Evolutionary conservation across 2,329 filamentous ascomycete species (phyloP).

Genomic region (Alternaria longipes): DNA sequence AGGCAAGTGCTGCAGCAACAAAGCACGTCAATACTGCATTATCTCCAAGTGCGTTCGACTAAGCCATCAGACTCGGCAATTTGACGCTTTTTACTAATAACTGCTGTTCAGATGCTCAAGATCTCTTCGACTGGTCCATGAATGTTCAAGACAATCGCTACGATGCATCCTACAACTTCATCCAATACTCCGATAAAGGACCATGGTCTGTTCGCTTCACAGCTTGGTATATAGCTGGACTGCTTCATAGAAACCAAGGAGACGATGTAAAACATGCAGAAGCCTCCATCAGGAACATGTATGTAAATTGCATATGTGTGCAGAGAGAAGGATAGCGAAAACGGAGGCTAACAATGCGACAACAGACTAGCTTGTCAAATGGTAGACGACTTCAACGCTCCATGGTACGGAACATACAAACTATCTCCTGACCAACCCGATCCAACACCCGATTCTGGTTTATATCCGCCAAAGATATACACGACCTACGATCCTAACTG

Average conservation of each 20-base stretch:
- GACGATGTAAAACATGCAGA: conserved; percentile 50
- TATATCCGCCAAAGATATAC: conserved; percentile 47
- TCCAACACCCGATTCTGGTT: conserved; percentile 35
- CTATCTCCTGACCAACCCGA: conserved; percentile 55
- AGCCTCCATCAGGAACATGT: conserved; percentile 48
- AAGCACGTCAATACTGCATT: neutral
- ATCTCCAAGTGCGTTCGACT: neutral
- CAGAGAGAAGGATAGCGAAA: neutral
- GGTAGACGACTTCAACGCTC: conserved; percentile 50
- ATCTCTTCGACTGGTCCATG: conserved; percentile 29
- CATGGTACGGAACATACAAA: conserved; percentile 57
- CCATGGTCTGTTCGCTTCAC: conserved; percentile 57
- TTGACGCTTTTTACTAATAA: neutral
- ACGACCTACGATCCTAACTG: conserved; percentile 44
- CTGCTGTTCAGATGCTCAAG: conserved; percentile 11
- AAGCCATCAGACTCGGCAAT: neutral
- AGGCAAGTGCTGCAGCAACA: neutral
- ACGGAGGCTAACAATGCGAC: neutral
- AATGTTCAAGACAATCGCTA: conserved; percentile 48
- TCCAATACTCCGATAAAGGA: conserved; percentile 56
- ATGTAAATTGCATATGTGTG: neutral
- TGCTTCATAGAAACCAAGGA: conserved; percentile 50
- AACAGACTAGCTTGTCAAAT: conserved; percentile 41
- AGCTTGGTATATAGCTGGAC: conserved; percentile 54
- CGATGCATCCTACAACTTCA: conserved; percentile 55